phyloP scores from a whole-genome alignment of 441 rosid species.

The Capsella rubella region DNA sequence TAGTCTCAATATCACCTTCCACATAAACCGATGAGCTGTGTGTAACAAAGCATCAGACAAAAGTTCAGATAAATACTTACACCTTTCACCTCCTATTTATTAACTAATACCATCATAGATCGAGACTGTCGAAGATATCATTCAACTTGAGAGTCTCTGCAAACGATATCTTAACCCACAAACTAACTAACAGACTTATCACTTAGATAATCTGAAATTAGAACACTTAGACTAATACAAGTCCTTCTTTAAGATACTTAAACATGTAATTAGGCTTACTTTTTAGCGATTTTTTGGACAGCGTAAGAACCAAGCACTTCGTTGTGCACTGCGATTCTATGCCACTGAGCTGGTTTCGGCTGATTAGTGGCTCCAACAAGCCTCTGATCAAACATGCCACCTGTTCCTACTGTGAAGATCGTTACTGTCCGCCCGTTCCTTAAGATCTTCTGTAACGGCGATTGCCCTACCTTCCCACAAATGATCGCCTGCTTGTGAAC shows the following conservation, averaged over 20 bases:
- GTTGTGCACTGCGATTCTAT: slow-evolving; percentile 92
- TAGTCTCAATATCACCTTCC: slow-evolving; percentile 92
- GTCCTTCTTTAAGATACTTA: neutral
- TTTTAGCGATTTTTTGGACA: slow-evolving; percentile 78
- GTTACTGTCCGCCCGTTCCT: slow-evolving; percentile 88
- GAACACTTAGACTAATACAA: neutral
- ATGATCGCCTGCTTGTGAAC: slow-evolving; percentile 68
- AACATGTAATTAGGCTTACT: slow-evolving; percentile 51
- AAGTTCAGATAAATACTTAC: slow-evolving; percentile 10
- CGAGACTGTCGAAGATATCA: neutral
- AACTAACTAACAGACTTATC: neutral
- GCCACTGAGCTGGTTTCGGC: slow-evolving; percentile 96
- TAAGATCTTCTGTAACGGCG: slow-evolving; percentile 90
- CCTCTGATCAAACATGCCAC: slow-evolving; percentile 94
- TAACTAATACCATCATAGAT: neutral
- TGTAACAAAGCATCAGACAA: slow-evolving; percentile 49
- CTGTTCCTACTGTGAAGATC: slow-evolving; percentile 91
- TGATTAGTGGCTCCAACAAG: slow-evolving; percentile 52
- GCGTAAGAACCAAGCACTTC: slow-evolving; percentile 77
- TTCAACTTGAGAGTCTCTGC: neutral
- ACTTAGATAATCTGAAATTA: neutral
- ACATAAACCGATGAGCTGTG: slow-evolving; percentile 94
- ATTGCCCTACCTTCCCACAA: slow-evolving; percentile 90
- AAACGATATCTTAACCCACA: neutral
- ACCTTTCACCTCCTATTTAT: neutral